phyloP scores from a whole-genome alignment of 768 basidiomycete species.

The Macrolepiota albuminosa region DNA sequence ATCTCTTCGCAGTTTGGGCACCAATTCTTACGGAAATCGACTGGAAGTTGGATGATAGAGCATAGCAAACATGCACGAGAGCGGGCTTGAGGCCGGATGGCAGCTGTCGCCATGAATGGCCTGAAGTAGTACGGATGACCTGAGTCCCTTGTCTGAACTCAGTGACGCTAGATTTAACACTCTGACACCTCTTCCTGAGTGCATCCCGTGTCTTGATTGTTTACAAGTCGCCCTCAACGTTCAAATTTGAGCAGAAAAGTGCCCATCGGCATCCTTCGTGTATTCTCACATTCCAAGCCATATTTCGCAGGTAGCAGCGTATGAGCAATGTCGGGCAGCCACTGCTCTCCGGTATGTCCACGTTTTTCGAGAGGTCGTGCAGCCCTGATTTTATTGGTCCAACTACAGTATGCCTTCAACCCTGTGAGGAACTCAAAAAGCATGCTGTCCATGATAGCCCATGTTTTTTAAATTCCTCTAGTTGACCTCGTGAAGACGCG shows the following conservation, averaged over 20 bases:
- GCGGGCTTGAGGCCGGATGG: slow-evolving; percentile 54
- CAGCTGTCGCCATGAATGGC: slow-evolving; percentile 18
- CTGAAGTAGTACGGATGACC: too few species aligned
- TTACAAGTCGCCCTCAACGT: background rate
- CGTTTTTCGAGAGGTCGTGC: background rate
- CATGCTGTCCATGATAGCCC: background rate
- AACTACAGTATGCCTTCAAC: slow-evolving; percentile 71
- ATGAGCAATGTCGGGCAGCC: slow-evolving; percentile 72
- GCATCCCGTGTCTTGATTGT: background rate
- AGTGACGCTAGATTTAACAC: background rate
- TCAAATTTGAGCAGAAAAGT: background rate
- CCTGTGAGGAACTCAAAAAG: slow-evolving; percentile 44
- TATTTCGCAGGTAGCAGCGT: slow-evolving; percentile 6
- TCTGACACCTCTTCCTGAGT: background rate
- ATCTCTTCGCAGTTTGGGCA: slow-evolving; percentile 98
- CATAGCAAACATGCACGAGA: slow-evolving; percentile 91
- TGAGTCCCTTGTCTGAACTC: background rate
- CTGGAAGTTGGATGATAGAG: slow-evolving; percentile 79
- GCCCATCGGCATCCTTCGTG: background rate
- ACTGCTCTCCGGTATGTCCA: slow-evolving; percentile 51
- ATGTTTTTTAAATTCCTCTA: slow-evolving; percentile 20
- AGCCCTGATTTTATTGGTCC: background rate
- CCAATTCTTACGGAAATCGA: slow-evolving; percentile 80
- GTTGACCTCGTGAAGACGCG: slow-evolving; percentile 94
- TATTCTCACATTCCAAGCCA: background rate